Percentiles rank a stretch among this genome's conserved stretches.
phyloP scores from a whole-genome alignment of 192 early-diverging fungal species.

The Coemansia javaensis region DNA sequence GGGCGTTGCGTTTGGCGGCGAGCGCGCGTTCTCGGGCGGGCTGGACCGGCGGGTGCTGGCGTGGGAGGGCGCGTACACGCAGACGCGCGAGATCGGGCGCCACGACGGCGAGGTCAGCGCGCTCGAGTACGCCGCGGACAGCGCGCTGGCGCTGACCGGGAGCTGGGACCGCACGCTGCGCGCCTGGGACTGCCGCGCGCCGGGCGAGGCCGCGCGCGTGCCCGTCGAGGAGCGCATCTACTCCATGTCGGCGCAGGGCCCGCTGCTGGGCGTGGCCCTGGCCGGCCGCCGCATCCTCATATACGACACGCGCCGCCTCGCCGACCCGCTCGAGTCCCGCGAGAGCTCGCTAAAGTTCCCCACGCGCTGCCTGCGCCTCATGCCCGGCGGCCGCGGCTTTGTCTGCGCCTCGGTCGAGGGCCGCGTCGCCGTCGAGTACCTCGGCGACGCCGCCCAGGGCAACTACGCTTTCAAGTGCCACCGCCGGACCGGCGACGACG shows the following conservation, averaged over 20 bases:
- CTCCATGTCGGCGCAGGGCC: slow-evolving; percentile 70
- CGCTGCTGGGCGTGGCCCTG: slow-evolving; percentile 77
- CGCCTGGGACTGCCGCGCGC: slow-evolving; percentile 46
- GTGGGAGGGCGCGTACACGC: slow-evolving; percentile 63
- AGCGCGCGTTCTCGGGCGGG: slow-evolving; percentile 67
- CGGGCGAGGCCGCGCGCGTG: slow-evolving; percentile 22
- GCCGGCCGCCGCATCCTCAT: slow-evolving; percentile 71
- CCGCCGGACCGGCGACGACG: slow-evolving; percentile 65
- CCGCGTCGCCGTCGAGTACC: slow-evolving; percentile 88
- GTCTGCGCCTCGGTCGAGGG: slow-evolving; percentile 91
- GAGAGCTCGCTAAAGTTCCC: slow-evolving; percentile 86
- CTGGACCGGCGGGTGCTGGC: slow-evolving; percentile 63
- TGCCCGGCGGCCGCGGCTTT: slow-evolving; percentile 89
- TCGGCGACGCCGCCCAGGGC: slow-evolving; percentile 64
- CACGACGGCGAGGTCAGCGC: slow-evolving; percentile 77
- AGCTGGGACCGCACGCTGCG: slow-evolving; percentile 89
- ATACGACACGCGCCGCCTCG: slow-evolving; percentile 84
- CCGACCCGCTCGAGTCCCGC: slow-evolving; percentile 61
- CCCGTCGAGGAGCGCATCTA: slow-evolving; percentile 67
- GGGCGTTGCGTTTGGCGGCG: slow-evolving; percentile 65
- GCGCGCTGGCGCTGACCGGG: slow-evolving; percentile 70
- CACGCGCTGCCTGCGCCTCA: slow-evolving; percentile 75
- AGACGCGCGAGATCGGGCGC: slow-evolving; percentile 59
- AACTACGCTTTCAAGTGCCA: slow-evolving; percentile 99
- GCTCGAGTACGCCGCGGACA: slow-evolving; percentile 56